Evolutionary conservation across 2,329 filamentous ascomycete species (phyloP).

Genomic region (Xylaria sp.): DNA sequence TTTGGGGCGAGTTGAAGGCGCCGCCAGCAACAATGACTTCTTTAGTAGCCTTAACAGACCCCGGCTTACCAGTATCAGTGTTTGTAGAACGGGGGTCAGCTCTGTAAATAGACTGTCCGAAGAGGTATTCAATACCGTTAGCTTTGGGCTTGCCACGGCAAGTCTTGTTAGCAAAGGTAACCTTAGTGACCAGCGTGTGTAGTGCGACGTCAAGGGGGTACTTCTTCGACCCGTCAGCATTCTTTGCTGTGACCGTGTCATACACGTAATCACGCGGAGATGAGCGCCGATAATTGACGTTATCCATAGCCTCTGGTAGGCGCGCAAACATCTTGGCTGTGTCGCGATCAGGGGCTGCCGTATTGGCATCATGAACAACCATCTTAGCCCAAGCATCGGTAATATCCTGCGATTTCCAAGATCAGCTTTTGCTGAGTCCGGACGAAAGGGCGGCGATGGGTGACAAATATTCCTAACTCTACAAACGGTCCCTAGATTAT

Average conservation of each 20-base stretch:
- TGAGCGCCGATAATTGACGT: slow-evolving; percentile 51
- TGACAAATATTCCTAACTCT: neutral
- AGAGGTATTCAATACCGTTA: slow-evolving; percentile 26
- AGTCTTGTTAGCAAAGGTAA: slow-evolving; percentile 45
- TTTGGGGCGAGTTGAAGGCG: slow-evolving; percentile 58
- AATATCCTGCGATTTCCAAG: neutral
- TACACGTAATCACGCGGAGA: slow-evolving; percentile 56
- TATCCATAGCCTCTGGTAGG: slow-evolving; percentile 54
- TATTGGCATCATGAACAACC: slow-evolving; percentile 11
- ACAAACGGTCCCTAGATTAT: neutral
- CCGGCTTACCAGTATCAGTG: slow-evolving; percentile 11
- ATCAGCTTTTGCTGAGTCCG: neutral
- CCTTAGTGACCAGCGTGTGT: slow-evolving; percentile 48
- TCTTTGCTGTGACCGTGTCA: slow-evolving; percentile 46
- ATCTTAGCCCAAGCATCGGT: slow-evolving; percentile 1
- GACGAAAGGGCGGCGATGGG: neutral
- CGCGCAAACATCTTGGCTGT: slow-evolving; percentile 42
- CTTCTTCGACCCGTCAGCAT: slow-evolving; percentile 51
- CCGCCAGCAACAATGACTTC: slow-evolving; percentile 46
- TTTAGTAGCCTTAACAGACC: slow-evolving; percentile 20
- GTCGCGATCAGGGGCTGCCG: slow-evolving; percentile 13
- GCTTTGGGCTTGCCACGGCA: slow-evolving; percentile 39
- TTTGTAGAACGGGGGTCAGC: slow-evolving; percentile 20
- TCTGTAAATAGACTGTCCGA: slow-evolving; percentile 25
- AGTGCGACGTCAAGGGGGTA: slow-evolving; percentile 46